These are phyloP conservation scores for Maudiozyma bulderi DNA, from an alignment of 805 yeast species.

Conservation along the genomic window DNA sequence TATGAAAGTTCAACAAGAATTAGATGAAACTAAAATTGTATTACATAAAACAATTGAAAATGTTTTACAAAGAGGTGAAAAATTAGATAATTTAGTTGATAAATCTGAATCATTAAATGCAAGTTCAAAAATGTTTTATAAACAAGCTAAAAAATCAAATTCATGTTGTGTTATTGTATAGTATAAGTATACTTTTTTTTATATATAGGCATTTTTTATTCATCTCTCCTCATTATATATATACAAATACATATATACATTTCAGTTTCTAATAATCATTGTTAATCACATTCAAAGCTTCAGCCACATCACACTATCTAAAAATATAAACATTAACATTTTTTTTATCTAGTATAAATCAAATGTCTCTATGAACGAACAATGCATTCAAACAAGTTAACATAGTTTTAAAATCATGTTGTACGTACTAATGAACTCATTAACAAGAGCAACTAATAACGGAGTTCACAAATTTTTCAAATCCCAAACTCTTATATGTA, in stretches of 20 bases:
- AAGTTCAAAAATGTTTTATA: conserved; percentile 87
- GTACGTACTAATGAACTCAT: too few relatives aligned
- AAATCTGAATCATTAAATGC: conserved; percentile 88
- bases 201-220: background rate
- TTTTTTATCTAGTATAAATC: too few relatives aligned
- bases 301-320: too few relatives aligned
- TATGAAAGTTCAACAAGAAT: conserved; percentile 94
- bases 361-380: too few relatives aligned
- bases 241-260: background rate
- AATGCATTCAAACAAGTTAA: too few relatives aligned
- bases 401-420: too few relatives aligned
- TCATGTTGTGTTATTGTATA: conserved; percentile 77
- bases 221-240: background rate
- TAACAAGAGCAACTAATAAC: too few relatives aligned
- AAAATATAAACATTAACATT: too few relatives aligned
- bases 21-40: conserved; percentile 94
- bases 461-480: too few relatives aligned
- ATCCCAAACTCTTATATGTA: too few relatives aligned
- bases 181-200: conserved; percentile 4
- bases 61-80: conserved; percentile 93
- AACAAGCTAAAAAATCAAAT: conserved; percentile 91
- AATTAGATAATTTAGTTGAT: conserved; percentile 85
- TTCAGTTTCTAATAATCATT: too few relatives aligned
- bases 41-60: conserved; percentile 91
- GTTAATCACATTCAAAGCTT: too few relatives aligned